Evolutionary conservation across 176 grass and related monocot genomes (phyloP).

Genomic region (Ananas comosus): DNA sequence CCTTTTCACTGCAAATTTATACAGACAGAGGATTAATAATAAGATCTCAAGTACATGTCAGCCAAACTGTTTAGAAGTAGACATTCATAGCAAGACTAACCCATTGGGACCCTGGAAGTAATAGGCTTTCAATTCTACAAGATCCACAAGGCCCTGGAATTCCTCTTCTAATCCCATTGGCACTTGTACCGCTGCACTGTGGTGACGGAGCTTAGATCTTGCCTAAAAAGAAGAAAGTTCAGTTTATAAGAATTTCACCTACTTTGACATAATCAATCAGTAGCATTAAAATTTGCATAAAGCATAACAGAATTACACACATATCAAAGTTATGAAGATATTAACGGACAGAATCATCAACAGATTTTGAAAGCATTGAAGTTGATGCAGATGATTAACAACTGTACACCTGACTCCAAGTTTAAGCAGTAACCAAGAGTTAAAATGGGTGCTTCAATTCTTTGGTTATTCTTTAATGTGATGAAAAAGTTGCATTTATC

Average conservation of each 20-base stretch:
- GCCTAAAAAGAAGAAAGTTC: conserved; percentile 44
- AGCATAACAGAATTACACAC: too few species aligned
- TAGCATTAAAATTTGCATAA: not conserved
- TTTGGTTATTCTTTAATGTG: too few species aligned
- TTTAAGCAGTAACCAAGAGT: too few species aligned
- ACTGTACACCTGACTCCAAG: too few species aligned
- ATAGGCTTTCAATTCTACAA: conserved; percentile 79
- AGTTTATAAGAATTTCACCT: conserved; percentile 13
- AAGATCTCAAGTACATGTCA: conserved; percentile 18
- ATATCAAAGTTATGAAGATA: too few species aligned
- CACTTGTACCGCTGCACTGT: conserved; percentile 89
- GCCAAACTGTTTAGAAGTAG: not conserved
- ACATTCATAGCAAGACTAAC: conserved; percentile 27
- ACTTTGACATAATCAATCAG: conserved; percentile 13
- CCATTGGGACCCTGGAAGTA: conserved; percentile 85
- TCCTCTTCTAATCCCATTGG: conserved; percentile 98
- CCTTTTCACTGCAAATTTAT: conserved; percentile 54
- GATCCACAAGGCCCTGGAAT: conserved; percentile 92
- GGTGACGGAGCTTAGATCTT: conserved; percentile 81
- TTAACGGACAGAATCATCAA: too few species aligned
- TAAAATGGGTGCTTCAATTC: too few species aligned
- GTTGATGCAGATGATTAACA: too few species aligned
- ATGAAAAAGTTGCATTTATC: too few species aligned
- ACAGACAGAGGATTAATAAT: conserved; percentile 11
- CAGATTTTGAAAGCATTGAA: too few species aligned